Evolutionary conservation across 164 flowering plant genomes (phyloP).

Genomic region (Platanus orientalis): DNA sequence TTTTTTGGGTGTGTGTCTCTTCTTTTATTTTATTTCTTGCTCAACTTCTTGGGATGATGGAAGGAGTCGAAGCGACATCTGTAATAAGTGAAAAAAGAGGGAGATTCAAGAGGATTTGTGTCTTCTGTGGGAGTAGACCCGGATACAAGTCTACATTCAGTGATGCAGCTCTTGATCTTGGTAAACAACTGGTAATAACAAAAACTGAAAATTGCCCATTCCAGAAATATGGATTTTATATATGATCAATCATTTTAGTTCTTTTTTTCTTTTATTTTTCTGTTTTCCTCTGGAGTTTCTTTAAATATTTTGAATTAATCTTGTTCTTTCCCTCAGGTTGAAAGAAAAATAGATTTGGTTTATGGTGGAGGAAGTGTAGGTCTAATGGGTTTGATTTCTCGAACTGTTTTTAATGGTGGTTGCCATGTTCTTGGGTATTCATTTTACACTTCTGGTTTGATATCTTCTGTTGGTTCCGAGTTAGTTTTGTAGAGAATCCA

Average conservation of each 20-base stretch:
- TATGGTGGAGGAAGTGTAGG: slow-evolving; percentile 85
- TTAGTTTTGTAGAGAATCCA: background rate
- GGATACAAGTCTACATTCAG: slow-evolving; percentile 54
- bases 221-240: background rate
- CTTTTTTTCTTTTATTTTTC: background rate
- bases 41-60: slow-evolving; percentile 21
- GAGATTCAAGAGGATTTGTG: slow-evolving; percentile 59
- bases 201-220: no score
- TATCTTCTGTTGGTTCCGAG: background rate
- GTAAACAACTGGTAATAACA: slow-evolving; percentile 47
- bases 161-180: slow-evolving; percentile 73
- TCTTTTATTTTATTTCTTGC: background rate
- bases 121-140: slow-evolving; percentile 70
- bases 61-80: slow-evolving; percentile 22
- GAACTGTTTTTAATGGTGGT: slow-evolving; percentile 60
- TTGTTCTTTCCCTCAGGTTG: slow-evolving; percentile 33
- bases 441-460: background rate
- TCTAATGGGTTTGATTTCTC: slow-evolving; percentile 65
- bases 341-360: slow-evolving; percentile 59
- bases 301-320: background rate
- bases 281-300: background rate
- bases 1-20: background rate
- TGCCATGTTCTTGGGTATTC: slow-evolving; percentile 78
- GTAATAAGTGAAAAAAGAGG: slow-evolving; percentile 25
- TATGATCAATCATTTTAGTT: background rate